Evolutionary conservation across 2,329 filamentous ascomycete species (phyloP).

Genomic region (Ambrosiella cleistominuta): DNA sequence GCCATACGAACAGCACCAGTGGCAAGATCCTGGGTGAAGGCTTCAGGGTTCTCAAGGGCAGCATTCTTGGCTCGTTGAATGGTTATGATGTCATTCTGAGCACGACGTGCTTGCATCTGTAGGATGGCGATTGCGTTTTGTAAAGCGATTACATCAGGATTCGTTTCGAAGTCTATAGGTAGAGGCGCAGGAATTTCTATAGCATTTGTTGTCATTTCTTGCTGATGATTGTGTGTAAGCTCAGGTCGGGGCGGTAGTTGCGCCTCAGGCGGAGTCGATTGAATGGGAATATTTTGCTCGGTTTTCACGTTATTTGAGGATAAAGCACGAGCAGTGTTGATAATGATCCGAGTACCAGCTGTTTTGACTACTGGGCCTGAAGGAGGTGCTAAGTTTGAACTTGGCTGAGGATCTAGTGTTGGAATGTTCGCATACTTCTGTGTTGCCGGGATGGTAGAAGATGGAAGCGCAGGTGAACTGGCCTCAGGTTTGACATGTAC

Average conservation of each 20-base stretch:
- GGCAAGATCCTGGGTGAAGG: slow-evolving; percentile 51
- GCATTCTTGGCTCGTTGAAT: slow-evolving; percentile 53
- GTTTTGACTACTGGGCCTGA: slow-evolving; percentile 4
- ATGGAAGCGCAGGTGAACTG: not conserved
- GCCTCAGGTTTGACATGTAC: slow-evolving; percentile 20
- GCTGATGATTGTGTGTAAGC: slow-evolving; percentile 29
- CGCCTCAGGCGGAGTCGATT: not conserved
- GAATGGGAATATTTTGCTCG: not conserved
- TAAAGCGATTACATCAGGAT: slow-evolving; percentile 76
- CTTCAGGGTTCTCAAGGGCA: slow-evolving; percentile 52
- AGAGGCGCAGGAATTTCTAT: slow-evolving; percentile 31
- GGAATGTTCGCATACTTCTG: not conserved
- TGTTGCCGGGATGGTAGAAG: not conserved
- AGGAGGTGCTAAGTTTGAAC: not conserved
- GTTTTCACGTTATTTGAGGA: slow-evolving; percentile 10
- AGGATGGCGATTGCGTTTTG: slow-evolving; percentile 72
- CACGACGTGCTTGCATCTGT: slow-evolving; percentile 68
- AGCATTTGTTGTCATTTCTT: slow-evolving; percentile 19
- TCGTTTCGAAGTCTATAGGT: slow-evolving; percentile 42
- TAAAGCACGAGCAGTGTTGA: slow-evolving; percentile 9
- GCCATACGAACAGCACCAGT: slow-evolving; percentile 38
- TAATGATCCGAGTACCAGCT: slow-evolving; percentile 10
- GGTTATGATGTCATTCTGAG: slow-evolving; percentile 53
- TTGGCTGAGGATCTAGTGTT: not conserved
- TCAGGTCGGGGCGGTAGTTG: slow-evolving; percentile 21